Evolutionary conservation across 768 basidiomycete species (phyloP), one percentile per base, ranked within the genome.

Genomic region (Termitomyces sp.): DNA sequence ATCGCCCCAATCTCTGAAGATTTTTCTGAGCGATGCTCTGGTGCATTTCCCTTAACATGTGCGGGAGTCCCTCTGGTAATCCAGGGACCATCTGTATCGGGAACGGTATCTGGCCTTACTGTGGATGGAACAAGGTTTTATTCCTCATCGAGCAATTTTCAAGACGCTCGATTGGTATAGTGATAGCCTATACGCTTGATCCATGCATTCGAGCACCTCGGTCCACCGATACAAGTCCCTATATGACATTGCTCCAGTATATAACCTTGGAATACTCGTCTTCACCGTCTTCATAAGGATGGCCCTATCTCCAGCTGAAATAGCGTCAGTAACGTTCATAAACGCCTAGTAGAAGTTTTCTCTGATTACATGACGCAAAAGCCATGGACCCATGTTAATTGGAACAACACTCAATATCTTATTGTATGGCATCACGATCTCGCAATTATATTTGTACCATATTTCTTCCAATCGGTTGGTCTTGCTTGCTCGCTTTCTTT

Each of bases 321-420:
- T 76, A 48, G 76, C 73, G 73, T 78, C 61, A 56, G 74, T 67
- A 50, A 36, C 42, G 47, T 64, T n/a, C 7, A 12, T 9, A 29
- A 47, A 54, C 40, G 20, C 45, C 8, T 14, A 9, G 34, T 34
- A 52, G n/a, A 31, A 6, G 5, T 32, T 63, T 36, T 34, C 40
- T 60, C 34, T 45, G 20, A 29, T 34, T 25, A 46, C 14, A 9
- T 54, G 20, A 15, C 5, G 17, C 20, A 38, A 32, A 51, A 84
- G 83, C 5, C 79, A 81, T 66, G 80, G 81, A 32, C 80, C 80
- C 12, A 79, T 82, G 70, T 73, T 82, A 64, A 76, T 83, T 48
- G 81, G 80, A n/a, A 74, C 77, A 58, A 66, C 75, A 14, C 66
- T 83, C 69, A 83, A 82, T 61, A 67, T 81, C 25, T 57, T 81